phyloP scores from a whole-genome alignment of 106 monocot species.

The Ottelia alismoides region DNA sequence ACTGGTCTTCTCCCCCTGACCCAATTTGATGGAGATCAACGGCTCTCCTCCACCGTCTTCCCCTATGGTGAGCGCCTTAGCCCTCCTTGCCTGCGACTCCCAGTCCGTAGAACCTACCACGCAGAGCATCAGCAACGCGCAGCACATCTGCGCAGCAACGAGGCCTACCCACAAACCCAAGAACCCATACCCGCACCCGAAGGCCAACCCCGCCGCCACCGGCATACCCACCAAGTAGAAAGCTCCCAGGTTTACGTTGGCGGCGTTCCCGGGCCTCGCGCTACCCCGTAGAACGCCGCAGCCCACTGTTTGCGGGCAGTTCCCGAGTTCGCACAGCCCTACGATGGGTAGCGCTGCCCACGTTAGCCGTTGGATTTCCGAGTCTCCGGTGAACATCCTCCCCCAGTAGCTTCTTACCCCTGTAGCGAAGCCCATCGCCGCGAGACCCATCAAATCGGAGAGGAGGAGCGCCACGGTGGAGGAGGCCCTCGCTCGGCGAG shows the following conservation, averaged over 20 bases:
- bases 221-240: slow-evolving; percentile 15
- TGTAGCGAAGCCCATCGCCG: slow-evolving; percentile 7
- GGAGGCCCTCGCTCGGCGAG: slow-evolving; percentile 2
- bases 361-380: slow-evolving; percentile 7
- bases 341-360: slow-evolving; percentile 12
- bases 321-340: slow-evolving; percentile 12
- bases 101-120: slow-evolving; percentile 10
- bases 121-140: slow-evolving; percentile 12
- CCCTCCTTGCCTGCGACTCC: slow-evolving; percentile 6
- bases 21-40: slow-evolving; percentile 4
- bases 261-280: slow-evolving; percentile 12
- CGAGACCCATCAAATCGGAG: slow-evolving; percentile 7
- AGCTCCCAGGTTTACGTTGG: slow-evolving; percentile 9
- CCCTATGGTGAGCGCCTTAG: not conserved
- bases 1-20: not conserved
- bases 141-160: slow-evolving; percentile 8
- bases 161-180: slow-evolving; percentile 8
- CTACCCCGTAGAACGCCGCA: slow-evolving; percentile 17
- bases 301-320: slow-evolving; percentile 15
- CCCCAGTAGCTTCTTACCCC: slow-evolving; percentile 5
- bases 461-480: slow-evolving; percentile 1
- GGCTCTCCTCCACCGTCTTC: slow-evolving; percentile 1
- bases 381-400: slow-evolving; percentile 8
- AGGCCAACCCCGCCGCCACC: slow-evolving; percentile 5
- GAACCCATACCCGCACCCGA: slow-evolving; percentile 10